phyloP scores from a whole-genome alignment of 495 filamentous ascomycete species.

The Xylaria palmicola region DNA sequence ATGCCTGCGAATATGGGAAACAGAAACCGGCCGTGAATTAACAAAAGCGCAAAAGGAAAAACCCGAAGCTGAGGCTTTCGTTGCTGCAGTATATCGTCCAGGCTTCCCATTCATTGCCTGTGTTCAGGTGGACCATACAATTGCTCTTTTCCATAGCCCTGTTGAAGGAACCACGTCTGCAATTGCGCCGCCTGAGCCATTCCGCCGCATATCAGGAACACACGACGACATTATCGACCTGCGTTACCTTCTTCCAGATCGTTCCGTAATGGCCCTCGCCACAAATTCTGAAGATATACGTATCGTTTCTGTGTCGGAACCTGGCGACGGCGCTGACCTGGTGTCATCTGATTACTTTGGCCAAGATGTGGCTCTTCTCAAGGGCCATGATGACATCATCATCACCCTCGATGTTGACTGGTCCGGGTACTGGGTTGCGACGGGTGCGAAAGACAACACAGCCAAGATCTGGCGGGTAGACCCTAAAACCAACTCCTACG shows the following conservation, averaged over 20 bases:
- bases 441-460: conserved; percentile 94
- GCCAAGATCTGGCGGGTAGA: conserved; percentile 91
- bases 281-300: conserved; percentile 94
- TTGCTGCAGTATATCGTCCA: conserved; percentile 64
- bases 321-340: conserved; percentile 27
- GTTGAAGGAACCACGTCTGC: conserved; percentile 27
- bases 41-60: conserved; percentile 64
- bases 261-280: conserved; percentile 80
- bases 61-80: conserved; percentile 73
- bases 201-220: conserved; percentile 85
- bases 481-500: conserved; percentile 68
- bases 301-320: conserved; percentile 62
- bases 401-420: conserved; percentile 93
- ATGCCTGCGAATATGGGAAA: conserved; percentile 77
- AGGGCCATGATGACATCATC: conserved; percentile 91
- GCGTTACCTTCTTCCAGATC: conserved; percentile 75
- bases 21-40: conserved; percentile 71
- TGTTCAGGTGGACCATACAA: conserved; percentile 84
- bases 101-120: conserved; percentile 69
- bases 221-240: conserved; percentile 97
- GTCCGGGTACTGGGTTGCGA: conserved; percentile 95
- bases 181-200: conserved; percentile 38
- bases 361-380: conserved; percentile 78
- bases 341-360: conserved; percentile 68
- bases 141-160: conserved; percentile 67